phyloP scores from a whole-genome alignment of 2,329 filamentous ascomycete genomes.

The Colletotrichum chrysophilum region DNA sequence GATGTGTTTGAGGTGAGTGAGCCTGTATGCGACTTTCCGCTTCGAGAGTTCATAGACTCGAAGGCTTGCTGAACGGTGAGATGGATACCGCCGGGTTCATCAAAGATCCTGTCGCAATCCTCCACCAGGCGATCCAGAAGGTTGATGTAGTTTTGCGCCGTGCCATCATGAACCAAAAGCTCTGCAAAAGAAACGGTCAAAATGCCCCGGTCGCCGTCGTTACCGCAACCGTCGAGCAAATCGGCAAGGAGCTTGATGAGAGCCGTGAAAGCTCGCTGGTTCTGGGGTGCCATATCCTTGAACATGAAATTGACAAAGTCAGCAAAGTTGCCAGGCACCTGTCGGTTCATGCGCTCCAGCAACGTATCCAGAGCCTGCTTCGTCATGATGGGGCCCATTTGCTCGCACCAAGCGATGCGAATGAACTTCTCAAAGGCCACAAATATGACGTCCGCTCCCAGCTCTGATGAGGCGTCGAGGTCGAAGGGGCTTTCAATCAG shows the following conservation, averaged over 20 bases:
- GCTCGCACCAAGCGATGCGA: constrained; percentile 84
- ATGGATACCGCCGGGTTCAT: constrained; percentile 51
- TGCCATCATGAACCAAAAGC: constrained; percentile 78
- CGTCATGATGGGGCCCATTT: constrained; percentile 85
- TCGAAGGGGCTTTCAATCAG: constrained; percentile 84
- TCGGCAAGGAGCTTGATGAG: constrained; percentile 88
- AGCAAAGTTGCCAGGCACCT: constrained; percentile 75
- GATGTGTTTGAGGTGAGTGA: constrained; percentile 87
- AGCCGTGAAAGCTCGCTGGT: constrained; percentile 78
- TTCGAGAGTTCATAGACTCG: constrained; percentile 65
- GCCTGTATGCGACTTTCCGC: constrained; percentile 68
- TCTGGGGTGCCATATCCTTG: constrained; percentile 71
- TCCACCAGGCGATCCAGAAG: constrained; percentile 88
- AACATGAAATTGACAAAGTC: constrained; percentile 72
- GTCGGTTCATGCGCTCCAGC: constrained; percentile 70
- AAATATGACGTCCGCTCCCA: constrained; percentile 84
- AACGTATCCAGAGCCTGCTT: constrained; percentile 73
- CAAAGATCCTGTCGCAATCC: constrained; percentile 88
- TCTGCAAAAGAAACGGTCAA: constrained; percentile 90
- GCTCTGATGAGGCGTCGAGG: constrained; percentile 75
- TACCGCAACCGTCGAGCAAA: constrained; percentile 85
- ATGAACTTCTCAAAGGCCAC: constrained; percentile 94
- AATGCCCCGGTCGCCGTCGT: constrained; percentile 88
- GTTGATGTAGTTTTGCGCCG: constrained; percentile 84
- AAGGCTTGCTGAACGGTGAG: constrained; percentile 45